Conservation (phyloP, 768 basidiomycete species). For the Mycena maculata region DNA sequence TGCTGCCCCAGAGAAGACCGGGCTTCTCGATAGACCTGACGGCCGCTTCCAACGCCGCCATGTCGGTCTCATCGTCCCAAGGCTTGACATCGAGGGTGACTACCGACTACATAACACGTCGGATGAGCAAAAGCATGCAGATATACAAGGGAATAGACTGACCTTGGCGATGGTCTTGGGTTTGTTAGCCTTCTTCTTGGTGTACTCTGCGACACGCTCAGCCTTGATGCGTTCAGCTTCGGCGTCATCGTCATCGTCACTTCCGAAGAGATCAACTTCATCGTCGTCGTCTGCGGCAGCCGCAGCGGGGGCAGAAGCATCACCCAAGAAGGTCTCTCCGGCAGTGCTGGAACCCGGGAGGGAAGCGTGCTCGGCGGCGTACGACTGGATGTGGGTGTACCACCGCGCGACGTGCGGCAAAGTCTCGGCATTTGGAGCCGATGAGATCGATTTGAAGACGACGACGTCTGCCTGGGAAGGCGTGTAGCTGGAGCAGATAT, state of each 20-base stretch:
- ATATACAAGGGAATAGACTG: slow-evolving; percentile 32
- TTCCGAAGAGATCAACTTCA: slow-evolving; percentile 89
- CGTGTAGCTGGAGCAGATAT: slow-evolving; percentile 70
- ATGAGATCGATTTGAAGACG: slow-evolving; percentile 85
- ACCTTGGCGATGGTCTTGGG: slow-evolving; percentile 91
- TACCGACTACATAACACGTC: slow-evolving; percentile 74
- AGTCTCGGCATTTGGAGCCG: slow-evolving; percentile 70
- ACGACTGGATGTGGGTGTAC: slow-evolving; percentile 96
- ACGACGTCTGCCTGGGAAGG: slow-evolving; percentile 95
- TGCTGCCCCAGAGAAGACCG: slow-evolving; percentile 96
- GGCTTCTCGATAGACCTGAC: slow-evolving; percentile 90
- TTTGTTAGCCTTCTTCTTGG: slow-evolving; percentile 93
- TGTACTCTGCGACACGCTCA: slow-evolving; percentile 93
- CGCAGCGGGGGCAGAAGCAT: slow-evolving; percentile 57
- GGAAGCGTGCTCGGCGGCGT: slow-evolving; percentile 77
- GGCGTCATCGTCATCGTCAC: slow-evolving; percentile 83
- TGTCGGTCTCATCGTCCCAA: slow-evolving; percentile 99
- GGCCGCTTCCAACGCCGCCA: slow-evolving; percentile 83
- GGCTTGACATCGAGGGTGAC: slow-evolving; percentile 99
- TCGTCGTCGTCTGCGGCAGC: slow-evolving; percentile 74
- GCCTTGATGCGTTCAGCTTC: slow-evolving; percentile 91
- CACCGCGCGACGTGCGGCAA: slow-evolving; percentile 87
- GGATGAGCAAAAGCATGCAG: slow-evolving; percentile 23
- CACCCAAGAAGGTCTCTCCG: slow-evolving; percentile 75
- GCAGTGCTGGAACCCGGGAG: slow-evolving; percentile 90